These are phyloP conservation scores for Globisporangium paroecandrum DNA, from an alignment of 352 stramenopile genomes.

Conservation along the genomic window DNA sequence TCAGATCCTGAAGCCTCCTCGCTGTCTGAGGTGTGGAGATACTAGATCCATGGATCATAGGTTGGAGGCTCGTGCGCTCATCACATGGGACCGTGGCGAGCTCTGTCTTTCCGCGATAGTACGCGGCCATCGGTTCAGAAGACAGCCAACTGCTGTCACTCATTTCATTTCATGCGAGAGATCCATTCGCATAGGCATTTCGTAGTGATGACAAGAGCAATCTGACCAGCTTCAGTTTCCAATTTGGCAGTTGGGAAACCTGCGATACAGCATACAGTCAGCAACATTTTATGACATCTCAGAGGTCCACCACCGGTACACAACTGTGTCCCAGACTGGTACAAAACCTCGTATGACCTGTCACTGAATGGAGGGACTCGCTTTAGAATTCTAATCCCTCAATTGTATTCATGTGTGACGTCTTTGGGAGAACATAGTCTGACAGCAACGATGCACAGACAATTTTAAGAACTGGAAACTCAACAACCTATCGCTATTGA, in stretches of 20 bases:
- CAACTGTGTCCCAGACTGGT: background rate
- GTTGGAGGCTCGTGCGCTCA: background rate
- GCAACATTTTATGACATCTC: background rate
- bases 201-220: background rate
- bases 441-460: too few relatives aligned
- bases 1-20: background rate
- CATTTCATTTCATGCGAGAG: background rate
- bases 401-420: too few relatives aligned
- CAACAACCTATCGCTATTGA: too few relatives aligned
- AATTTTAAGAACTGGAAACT: too few relatives aligned
- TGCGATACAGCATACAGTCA: conserved; percentile 1
- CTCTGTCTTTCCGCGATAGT: background rate
- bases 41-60: background rate
- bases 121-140: background rate
- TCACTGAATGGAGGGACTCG: background rate
- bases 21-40: background rate
- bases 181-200: background rate
- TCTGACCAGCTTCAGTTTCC: conserved; percentile 2
- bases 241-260: background rate
- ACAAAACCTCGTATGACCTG: background rate
- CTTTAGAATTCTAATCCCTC: background rate
- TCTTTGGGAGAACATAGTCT: too few relatives aligned
- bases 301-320: conserved; percentile 9
- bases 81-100: background rate
- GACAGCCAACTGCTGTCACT: conserved; percentile 6